A percentile compares a stretch with the other conserved stretches of the same genome.
These are phyloP conservation scores for Microsporum canis DNA, from an alignment of 2,329 filamentous ascomycete species.

Conservation along the genomic window DNA sequence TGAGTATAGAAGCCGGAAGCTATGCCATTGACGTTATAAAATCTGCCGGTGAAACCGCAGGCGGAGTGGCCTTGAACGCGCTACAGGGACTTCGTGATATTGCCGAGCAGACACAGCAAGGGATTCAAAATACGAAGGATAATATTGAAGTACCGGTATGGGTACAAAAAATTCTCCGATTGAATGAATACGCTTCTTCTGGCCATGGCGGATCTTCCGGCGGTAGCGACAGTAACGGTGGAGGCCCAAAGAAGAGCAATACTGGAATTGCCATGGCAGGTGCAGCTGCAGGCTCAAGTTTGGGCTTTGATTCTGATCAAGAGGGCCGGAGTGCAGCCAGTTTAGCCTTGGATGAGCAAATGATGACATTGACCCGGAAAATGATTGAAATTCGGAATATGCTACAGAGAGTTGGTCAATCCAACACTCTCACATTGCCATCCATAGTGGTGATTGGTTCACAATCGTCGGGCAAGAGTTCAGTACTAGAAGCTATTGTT, in stretches of 20 bases:
- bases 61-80: constrained; percentile 55
- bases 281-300: constrained; percentile 60
- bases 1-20: constrained; percentile 53
- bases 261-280: constrained; percentile 49
- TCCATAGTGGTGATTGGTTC: constrained; percentile 99
- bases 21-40: constrained; percentile 67
- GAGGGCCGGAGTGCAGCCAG: constrained; percentile 47
- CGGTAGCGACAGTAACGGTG: constrained; percentile 29
- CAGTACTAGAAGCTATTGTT: constrained; percentile 90
- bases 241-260: constrained; percentile 44
- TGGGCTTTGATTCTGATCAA: constrained; percentile 59
- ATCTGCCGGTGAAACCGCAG: constrained; percentile 59
- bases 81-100: constrained; percentile 63
- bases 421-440: constrained; percentile 72
- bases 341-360: constrained; percentile 80
- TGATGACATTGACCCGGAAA: constrained; percentile 98
- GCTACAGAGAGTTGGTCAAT: constrained; percentile 83
- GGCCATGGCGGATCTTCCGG: constrained; percentile 36
- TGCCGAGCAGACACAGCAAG: constrained; percentile 64
- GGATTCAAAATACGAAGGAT: constrained; percentile 76
- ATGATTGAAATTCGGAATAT: constrained; percentile 98
- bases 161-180: constrained; percentile 60
- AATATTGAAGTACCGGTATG: constrained; percentile 62
- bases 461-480: constrained; percentile 96
- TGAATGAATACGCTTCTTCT: constrained; percentile 49